A percentile compares a stretch with the other conserved stretches of the same genome.
phyloP scores from a whole-genome alignment of 805 yeast genomes.

The Aciculoconidium aculeatum region DNA sequence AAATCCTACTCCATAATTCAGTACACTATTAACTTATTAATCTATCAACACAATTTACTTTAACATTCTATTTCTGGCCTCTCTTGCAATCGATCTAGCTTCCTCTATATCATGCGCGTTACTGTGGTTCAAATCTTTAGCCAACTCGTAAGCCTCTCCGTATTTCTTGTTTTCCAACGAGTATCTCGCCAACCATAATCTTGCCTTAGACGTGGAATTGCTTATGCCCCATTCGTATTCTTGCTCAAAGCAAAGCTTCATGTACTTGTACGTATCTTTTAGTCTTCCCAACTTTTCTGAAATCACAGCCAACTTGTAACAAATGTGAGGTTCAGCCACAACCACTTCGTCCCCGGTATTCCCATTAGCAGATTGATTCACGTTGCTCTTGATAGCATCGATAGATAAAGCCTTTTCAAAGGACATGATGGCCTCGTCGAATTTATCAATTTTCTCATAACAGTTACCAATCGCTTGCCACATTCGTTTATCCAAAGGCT shows the following conservation, averaged over 20 bases:
- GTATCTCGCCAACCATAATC: slow-evolving; percentile 78
- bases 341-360: slow-evolving; percentile 15
- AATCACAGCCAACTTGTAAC: slow-evolving; percentile 64
- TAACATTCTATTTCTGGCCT: slow-evolving; percentile 54
- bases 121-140: slow-evolving; percentile 60
- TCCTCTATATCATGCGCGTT: slow-evolving; percentile 86
- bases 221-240: slow-evolving; percentile 60
- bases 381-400: slow-evolving; percentile 26
- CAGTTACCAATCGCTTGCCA: slow-evolving; percentile 95
- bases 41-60: slow-evolving; percentile 4
- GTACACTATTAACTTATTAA: slow-evolving; percentile 1
- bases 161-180: slow-evolving; percentile 54
- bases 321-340: slow-evolving; percentile 47
- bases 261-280: slow-evolving; percentile 51
- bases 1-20: neutral
- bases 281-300: slow-evolving; percentile 52
- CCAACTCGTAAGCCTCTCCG: slow-evolving; percentile 66
- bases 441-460: slow-evolving; percentile 70
- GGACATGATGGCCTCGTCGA: slow-evolving; percentile 70
- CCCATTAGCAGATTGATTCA: slow-evolving; percentile 14
- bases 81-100: slow-evolving; percentile 77
- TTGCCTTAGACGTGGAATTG: slow-evolving; percentile 72
- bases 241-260: slow-evolving; percentile 63
- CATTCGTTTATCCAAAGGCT: slow-evolving; percentile 87
- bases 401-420: slow-evolving; percentile 70